phyloP scores from a whole-genome alignment of 2,329 filamentous ascomycete genomes.

The Colletotrichum gigasporum region DNA sequence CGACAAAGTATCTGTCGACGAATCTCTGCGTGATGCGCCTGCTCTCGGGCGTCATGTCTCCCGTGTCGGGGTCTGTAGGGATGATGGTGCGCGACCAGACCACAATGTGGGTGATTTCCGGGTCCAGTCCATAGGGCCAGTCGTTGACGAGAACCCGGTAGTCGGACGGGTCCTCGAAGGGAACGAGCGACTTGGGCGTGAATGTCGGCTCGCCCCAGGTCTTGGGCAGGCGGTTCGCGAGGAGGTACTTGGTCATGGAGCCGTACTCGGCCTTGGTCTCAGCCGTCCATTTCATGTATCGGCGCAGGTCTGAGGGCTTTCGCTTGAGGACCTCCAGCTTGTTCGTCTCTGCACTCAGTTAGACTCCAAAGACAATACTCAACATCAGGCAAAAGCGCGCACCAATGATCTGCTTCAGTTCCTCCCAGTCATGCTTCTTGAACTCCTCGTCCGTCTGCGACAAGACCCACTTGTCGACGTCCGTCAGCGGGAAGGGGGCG shows the following conservation, averaged over 20 bases:
- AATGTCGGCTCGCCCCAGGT: conserved; percentile 73
- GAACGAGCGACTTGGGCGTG: conserved; percentile 56
- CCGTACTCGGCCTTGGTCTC: conserved; percentile 78
- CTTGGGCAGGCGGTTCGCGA: conserved; percentile 73
- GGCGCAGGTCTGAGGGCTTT: conserved; percentile 80
- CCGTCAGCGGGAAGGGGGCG: conserved; percentile 67
- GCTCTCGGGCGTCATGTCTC: conserved; percentile 77
- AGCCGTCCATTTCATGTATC: conserved; percentile 81
- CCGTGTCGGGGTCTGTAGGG: conserved; percentile 74
- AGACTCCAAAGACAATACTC: conserved; percentile 3
- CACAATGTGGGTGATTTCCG: conserved; percentile 80
- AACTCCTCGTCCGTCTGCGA: conserved; percentile 77
- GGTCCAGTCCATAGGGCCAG: conserved; percentile 86
- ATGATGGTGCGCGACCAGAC: conserved; percentile 91
- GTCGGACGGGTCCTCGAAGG: conserved; percentile 64
- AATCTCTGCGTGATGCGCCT: conserved; percentile 73
- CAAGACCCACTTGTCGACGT: conserved; percentile 65
- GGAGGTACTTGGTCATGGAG: conserved; percentile 81
- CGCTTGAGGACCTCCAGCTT: conserved; percentile 80
- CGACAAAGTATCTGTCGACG: conserved; percentile 74
- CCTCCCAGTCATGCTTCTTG: conserved; percentile 76
- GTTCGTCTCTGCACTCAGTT: conserved; percentile 54
- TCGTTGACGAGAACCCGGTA: conserved; percentile 85
- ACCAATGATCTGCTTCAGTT: conserved; percentile 75
- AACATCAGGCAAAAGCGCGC: conserved; percentile 17